Percentiles rank a stretch among this genome's conserved stretches.
These are phyloP conservation scores for Fraxinus dipetala DNA, from an alignment of 305 asterid genomes.

Conservation along the genomic window DNA sequence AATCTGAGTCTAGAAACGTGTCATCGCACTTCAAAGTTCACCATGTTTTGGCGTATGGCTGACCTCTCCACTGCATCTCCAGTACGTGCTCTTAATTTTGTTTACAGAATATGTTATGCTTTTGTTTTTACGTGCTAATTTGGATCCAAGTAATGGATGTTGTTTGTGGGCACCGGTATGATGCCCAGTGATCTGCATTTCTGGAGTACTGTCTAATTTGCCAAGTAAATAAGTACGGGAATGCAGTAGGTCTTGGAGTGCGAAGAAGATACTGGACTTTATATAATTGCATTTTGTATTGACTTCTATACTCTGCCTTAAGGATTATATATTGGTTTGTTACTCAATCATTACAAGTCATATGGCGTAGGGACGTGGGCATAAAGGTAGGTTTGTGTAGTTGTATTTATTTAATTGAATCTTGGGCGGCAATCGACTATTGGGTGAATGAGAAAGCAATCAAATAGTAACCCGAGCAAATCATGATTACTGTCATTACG, in stretches of 20 bases:
- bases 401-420: conserved; percentile 10
- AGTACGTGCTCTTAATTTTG: conserved; percentile 33
- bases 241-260: conserved; percentile 15
- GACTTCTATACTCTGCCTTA: neutral
- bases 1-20: conserved; percentile 17
- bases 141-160: conserved; percentile 25
- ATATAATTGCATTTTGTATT: conserved; percentile 9
- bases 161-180: conserved; percentile 15
- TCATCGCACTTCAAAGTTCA: conserved; percentile 26
- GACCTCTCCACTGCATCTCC: conserved; percentile 73
- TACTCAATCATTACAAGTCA: conserved; percentile 1
- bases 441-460: conserved; percentile 6
- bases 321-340: neutral
- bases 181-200: conserved; percentile 13
- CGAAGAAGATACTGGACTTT: conserved; percentile 9
- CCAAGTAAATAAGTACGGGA: conserved; percentile 5
- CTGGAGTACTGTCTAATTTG: conserved; percentile 17
- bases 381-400: neutral
- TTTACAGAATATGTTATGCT: neutral
- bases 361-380: neutral
- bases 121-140: neutral
- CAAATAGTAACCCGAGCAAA: conserved; percentile 10
- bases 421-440: conserved; percentile 1
- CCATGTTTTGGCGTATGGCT: conserved; percentile 79
- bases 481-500: neutral